A percentile compares a stretch with the other conserved stretches of the same genome.
Evolutionary conservation across 108 stramenopile genomes (phyloP).

Genomic region (Pinguiococcus pyrenoidosus): DNA sequence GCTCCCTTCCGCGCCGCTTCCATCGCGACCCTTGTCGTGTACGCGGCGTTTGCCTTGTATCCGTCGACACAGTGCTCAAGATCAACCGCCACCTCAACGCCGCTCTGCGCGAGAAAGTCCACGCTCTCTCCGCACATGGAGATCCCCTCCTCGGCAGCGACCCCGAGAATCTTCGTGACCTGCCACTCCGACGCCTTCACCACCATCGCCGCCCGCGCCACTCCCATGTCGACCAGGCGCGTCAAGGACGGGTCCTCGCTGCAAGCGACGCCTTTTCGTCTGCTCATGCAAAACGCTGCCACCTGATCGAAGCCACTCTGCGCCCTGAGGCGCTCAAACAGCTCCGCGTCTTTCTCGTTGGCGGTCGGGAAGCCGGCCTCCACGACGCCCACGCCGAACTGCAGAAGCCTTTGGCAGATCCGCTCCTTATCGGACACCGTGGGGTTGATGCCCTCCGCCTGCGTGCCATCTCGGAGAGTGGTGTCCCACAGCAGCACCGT

Average conservation of each 20-base stretch:
- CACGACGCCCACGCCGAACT: conserved; percentile 58
- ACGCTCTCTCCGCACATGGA: conserved; percentile 78
- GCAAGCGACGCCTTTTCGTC: conserved; percentile 52
- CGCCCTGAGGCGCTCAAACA: conserved; percentile 51
- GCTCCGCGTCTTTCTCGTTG: conserved; percentile 82
- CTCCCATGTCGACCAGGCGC: conserved; percentile 55
- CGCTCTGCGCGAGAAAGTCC: conserved; percentile 41
- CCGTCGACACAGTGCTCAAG: conserved; percentile 87
- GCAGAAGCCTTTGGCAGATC: conserved; percentile 49
- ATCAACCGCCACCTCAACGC: conserved; percentile 60
- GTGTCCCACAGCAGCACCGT: conserved; percentile 17
- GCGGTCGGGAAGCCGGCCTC: conserved; percentile 86
- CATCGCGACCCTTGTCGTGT: conserved; percentile 46
- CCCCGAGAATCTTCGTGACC: conserved; percentile 73
- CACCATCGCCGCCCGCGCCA: conserved; percentile 68
- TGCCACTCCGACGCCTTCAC: conserved; percentile 81
- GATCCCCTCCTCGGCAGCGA: conserved; percentile 63
- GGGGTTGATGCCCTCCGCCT: conserved; percentile 72
- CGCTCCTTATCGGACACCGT: conserved; percentile 77
- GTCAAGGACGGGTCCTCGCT: conserved; percentile 45
- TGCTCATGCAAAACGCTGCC: conserved; percentile 73
- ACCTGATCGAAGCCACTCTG: conserved; percentile 47
- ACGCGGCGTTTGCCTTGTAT: conserved; percentile 55
- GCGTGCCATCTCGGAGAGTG: conserved; percentile 58
- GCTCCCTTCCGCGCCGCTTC: conserved; percentile 65